A percentile compares a stretch with the other conserved stretches of the same genome.
These are phyloP conservation scores for Datisca glomerata DNA, from an alignment of 306 rosid species.

Conservation along the genomic window DNA sequence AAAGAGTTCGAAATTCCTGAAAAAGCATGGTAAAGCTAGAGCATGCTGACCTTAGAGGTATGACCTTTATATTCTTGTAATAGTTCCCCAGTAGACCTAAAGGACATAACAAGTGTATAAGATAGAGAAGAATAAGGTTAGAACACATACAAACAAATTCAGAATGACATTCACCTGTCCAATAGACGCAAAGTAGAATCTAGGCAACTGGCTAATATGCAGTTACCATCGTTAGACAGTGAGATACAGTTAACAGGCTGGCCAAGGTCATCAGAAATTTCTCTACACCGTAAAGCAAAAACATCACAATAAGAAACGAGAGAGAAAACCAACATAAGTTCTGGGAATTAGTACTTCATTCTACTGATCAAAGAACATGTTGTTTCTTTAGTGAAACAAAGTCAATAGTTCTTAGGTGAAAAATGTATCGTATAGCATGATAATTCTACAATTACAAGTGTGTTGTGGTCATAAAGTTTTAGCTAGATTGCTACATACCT, in stretches of 20 bases:
- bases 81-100: slow-evolving; percentile 71
- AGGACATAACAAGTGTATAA: slow-evolving; percentile 2
- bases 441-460: neutral
- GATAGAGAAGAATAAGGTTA: slow-evolving; percentile 1
- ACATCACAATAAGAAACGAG: too few species aligned
- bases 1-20: too few species aligned
- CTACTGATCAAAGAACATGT: too few species aligned
- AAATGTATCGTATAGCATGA: too few species aligned
- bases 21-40: slow-evolving; percentile 1
- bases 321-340: too few species aligned
- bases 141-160: neutral
- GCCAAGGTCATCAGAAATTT: slow-evolving; percentile 66
- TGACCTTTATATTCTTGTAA: slow-evolving; percentile 87
- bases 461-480: neutral
- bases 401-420: too few species aligned
- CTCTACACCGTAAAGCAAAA: too few species aligned
- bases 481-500: slow-evolving; percentile 30
- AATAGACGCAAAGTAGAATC: slow-evolving; percentile 73
- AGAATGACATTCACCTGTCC: slow-evolving; percentile 40
- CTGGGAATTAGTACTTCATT: too few species aligned
- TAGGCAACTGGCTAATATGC: slow-evolving; percentile 73
- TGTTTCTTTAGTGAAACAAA: too few species aligned
- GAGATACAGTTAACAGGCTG: slow-evolving; percentile 92
- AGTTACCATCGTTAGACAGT: slow-evolving; percentile 85
- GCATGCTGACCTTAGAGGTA: slow-evolving; percentile 60